Base-by-base conservation (phyloP, 768 basidiomycete species). In the Dendrothele bispora region DNA sequence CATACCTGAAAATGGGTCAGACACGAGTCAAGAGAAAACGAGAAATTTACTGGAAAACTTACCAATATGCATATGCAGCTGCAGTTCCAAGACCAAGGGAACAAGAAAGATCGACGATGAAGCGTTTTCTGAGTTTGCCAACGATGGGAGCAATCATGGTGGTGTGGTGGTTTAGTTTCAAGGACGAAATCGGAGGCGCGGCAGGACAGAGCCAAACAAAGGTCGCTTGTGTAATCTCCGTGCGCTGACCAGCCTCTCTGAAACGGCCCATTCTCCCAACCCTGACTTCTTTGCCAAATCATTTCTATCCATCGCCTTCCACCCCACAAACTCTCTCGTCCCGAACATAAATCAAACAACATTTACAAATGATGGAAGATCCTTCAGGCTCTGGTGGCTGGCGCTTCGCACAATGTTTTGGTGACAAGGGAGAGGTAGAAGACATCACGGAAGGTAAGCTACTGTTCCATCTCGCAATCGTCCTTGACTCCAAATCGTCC, bases 341-440 rank as follows among this genome's bases (percentile, higher is more conserved):
- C 14, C 39, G 25, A 14, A 14, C 21, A 26, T 17, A 26, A n/a
- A 25, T 11, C 11, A 24, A n/a, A 17, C 20, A 14, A 15, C 14
- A 32, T 35, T 30, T 52, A 61, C 60, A n/a, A 59, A 68, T 63
- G 66, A 88, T 91, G 91, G 90, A 92, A 68, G 82, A 84, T 68
- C 90, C 91, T 72, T 83, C 88, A 69, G 80, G 84, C 61, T 88
- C 87, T 64, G 87, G 88, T 61, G 88, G 87, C 60, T 99, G 97
- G 97, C 86, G 95, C 61, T 99, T 99, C 73, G 95, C 97, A 45
- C 97, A 99, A 64, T 99, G 97, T 74, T 99, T 99, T 65, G 97
- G 97, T 55, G 97, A 99, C 80, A 99, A 99, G 81, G 95, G 90
- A 59, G 91, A 97, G 68, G 95, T 98, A 28, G 97, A 98, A 64